Percentiles rank a stretch among this genome's conserved stretches.
phyloP scores from a whole-genome alignment of 148 eudicot genomes.

The Heliosperma pusillum region DNA sequence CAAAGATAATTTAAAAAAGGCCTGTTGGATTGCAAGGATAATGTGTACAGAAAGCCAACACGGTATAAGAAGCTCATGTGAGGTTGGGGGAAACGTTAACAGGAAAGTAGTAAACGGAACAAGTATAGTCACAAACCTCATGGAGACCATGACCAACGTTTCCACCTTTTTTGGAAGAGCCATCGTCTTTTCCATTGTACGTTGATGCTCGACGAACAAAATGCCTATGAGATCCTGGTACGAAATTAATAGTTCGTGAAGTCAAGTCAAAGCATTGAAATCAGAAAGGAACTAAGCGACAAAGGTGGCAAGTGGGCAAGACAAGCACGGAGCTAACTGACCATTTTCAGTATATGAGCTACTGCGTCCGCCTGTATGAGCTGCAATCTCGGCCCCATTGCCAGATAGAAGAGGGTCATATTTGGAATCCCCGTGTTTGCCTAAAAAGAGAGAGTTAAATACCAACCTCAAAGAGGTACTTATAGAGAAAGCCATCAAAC shows the following conservation, averaged over 20 bases:
- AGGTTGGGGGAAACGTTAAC: not conserved
- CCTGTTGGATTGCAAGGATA: not conserved
- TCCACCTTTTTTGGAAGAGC: constrained; percentile 58
- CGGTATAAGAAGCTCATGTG: not conserved
- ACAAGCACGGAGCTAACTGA: constrained; percentile 17
- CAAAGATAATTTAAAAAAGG: not conserved
- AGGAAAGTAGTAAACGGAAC: not conserved
- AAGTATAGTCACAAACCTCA: constrained; percentile 54
- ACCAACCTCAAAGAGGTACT: not conserved
- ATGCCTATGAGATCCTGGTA: constrained; percentile 64
- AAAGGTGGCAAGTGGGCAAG: not conserved
- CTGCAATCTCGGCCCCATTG: constrained; percentile 36
- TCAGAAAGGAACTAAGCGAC: constrained; percentile 1
- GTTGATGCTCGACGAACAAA: constrained; percentile 63
- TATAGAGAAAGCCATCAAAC: not conserved
- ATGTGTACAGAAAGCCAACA: not conserved
- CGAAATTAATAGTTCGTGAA: constrained; percentile 10
- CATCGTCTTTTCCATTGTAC: constrained; percentile 59
- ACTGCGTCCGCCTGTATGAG: constrained; percentile 41
- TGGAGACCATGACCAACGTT: constrained; percentile 53
- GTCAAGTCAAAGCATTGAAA: not conserved
- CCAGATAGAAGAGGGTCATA: constrained; percentile 31
- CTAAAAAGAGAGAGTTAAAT: constrained; percentile 24
- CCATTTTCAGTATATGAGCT: constrained; percentile 50
- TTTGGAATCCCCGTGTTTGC: constrained; percentile 45